Base-by-base conservation (phyloP, 2,329 filamentous ascomycete genomes). In the Apiospora kogelbergensis region DNA sequence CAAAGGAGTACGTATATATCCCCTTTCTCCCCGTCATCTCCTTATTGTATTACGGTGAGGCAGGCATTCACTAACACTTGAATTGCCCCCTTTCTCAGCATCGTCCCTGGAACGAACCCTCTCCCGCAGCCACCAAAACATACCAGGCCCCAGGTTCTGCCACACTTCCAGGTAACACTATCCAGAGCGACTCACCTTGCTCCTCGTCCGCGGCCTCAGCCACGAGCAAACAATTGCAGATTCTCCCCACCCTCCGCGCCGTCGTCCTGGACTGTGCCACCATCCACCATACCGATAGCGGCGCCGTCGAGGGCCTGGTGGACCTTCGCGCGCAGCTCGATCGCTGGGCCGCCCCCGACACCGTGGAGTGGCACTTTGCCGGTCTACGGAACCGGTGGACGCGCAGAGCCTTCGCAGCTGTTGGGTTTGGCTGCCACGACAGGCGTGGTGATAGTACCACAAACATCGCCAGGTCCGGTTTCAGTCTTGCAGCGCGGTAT, bases 301-400 rank as follows among this genome's bases (percentile, higher is more conserved):
- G 95, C 0, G 97, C 94, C 0, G 88, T 98, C 2, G 95, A 98
- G 81, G 91, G 94, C 74, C 85, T 98, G 46, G 97, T 98, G 75
- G 96, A 98, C 75, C 91, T 98, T 0, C 93, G 95, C 75, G 97
- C 97, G 79, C 95, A 98, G 78, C 90, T 98, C 37, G 95, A 98
- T 78, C 86, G 90, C 26, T 97, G 97, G 77, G 88, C 94, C 0
- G 81, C 91, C 0, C 95, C 95, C 0, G 90, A 94, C 24, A 85
- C 86, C 2, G 95, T 98, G 4, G 94, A 98, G 78, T 98, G 95
- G 95, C 96, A 98, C 80, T 91, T 98, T 72, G 93, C 95, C n/a
- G 91, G 90, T 80, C 92, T 98, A 82, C 94, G 91, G 82, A 98
- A 96, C 83, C 89, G 93, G 68, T 98, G 95, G 95, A 95, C 94